Evolutionary conservation across 805 yeast species (phyloP).

Genomic region (Pichia gijzeniarum): DNA sequence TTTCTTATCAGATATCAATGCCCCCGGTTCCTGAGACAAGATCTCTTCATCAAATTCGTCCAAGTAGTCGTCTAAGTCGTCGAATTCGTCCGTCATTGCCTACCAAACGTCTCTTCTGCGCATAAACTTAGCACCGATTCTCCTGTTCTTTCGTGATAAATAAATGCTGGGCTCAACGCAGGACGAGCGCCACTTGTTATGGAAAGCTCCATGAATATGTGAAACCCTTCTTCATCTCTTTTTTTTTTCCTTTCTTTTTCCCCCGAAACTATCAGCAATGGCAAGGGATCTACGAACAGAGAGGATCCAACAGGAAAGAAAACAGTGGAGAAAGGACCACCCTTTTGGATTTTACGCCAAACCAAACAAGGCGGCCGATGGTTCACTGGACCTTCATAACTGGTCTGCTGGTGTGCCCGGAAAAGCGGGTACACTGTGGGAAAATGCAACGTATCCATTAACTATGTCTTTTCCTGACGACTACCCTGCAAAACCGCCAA

Average conservation of each 20-base stretch:
- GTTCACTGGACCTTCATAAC: slow-evolving; percentile 71
- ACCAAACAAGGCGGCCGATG: slow-evolving; percentile 75
- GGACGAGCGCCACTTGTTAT: no score
- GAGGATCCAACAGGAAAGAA: slow-evolving; percentile 89
- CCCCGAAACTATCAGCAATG: slow-evolving; percentile 10
- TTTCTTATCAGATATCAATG: slow-evolving; percentile 20
- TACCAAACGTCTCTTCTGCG: background rate
- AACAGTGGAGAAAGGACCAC: slow-evolving; percentile 97
- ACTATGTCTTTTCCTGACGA: slow-evolving; percentile 81
- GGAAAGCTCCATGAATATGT: background rate
- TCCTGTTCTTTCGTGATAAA: no score
- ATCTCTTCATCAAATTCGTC: slow-evolving; percentile 80
- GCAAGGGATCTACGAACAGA: slow-evolving; percentile 50
- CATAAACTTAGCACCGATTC: no score
- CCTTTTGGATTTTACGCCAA: slow-evolving; percentile 97
- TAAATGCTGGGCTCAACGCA: no score
- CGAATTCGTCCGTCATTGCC: slow-evolving; percentile 49
- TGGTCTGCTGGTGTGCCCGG: slow-evolving; percentile 99
- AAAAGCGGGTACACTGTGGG: slow-evolving; percentile 80
- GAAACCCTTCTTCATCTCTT: background rate
- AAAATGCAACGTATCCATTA: slow-evolving; percentile 81
- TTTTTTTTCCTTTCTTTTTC: background rate
- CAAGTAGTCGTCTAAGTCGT: slow-evolving; percentile 72
- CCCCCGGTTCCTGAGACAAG: slow-evolving; percentile 55
- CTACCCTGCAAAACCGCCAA: slow-evolving; percentile 96